phyloP scores from a whole-genome alignment of 2,329 filamentous ascomycete species.

The Cryphonectria japonica region DNA sequence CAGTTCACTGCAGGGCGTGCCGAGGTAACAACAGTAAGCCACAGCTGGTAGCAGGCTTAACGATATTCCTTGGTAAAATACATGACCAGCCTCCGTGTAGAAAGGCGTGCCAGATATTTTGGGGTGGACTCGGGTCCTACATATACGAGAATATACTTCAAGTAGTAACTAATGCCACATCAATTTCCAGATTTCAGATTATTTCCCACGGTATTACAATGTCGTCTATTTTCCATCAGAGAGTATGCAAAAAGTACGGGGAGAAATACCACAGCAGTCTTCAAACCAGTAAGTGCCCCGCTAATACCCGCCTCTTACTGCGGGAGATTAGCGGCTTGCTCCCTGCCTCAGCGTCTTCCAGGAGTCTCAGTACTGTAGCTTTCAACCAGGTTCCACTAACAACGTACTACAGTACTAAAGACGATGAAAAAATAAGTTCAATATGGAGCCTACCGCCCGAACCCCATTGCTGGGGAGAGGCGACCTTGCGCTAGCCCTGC shows the following conservation, averaged over 20 bases:
- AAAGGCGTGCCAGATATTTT: too few relatives aligned
- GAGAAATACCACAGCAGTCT: background rate
- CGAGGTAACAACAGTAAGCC: background rate
- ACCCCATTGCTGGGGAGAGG: background rate
- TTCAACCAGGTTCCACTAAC: background rate
- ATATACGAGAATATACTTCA: too few relatives aligned
- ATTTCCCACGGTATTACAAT: background rate
- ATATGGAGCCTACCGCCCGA: background rate
- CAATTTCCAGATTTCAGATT: background rate
- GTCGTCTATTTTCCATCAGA: background rate
- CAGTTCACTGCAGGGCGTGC: background rate
- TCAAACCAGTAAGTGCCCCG: conserved; percentile 7
- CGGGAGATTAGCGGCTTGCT: background rate
- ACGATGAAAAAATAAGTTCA: too few relatives aligned
- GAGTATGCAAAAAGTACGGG: background rate
- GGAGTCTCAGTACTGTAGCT: background rate
- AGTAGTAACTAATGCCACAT: background rate
- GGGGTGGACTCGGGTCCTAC: too few relatives aligned
- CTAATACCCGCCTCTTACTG: conserved; percentile 17
- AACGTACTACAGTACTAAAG: too few relatives aligned
- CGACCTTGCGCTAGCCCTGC: background rate
- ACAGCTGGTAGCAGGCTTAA: background rate
- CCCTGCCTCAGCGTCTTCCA: background rate
- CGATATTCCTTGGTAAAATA: background rate
- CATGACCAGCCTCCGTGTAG: background rate